Percentiles rank a stretch among this genome's conserved stretches.
Evolutionary conservation across 2,329 filamentous ascomycete species (phyloP).

Genomic region (Teratosphaeria viscida): DNA sequence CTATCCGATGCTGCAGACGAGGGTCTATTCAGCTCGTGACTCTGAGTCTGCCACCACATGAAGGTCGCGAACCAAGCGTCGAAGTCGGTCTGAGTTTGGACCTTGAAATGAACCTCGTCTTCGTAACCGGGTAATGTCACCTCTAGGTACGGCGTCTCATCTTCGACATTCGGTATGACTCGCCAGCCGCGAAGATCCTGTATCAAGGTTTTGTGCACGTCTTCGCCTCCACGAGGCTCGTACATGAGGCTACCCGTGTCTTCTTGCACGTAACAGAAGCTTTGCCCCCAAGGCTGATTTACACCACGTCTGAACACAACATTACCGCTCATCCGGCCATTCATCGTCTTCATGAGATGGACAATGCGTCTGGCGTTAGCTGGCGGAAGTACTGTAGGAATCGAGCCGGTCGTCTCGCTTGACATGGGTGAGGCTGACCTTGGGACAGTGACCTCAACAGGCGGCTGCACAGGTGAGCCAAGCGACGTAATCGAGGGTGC

Average conservation of each 20-base stretch:
- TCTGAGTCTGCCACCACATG: constrained; percentile 62
- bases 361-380: constrained; percentile 60
- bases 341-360: constrained; percentile 64
- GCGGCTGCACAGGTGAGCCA: constrained; percentile 16
- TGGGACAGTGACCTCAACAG: constrained; percentile 10
- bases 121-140: constrained; percentile 44
- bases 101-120: constrained; percentile 54
- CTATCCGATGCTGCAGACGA: constrained; percentile 8
- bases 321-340: constrained; percentile 69
- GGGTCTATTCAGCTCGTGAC: not conserved
- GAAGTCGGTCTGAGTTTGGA: constrained; percentile 54
- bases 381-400: constrained; percentile 24
- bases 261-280: constrained; percentile 70
- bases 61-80: constrained; percentile 73
- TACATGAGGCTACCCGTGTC: constrained; percentile 65
- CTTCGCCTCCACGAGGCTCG: constrained; percentile 56
- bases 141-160: constrained; percentile 41
- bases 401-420: constrained; percentile 18
- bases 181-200: constrained; percentile 64
- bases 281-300: constrained; percentile 54
- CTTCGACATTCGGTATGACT: constrained; percentile 45
- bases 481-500: constrained; percentile 22
- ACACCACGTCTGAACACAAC: constrained; percentile 59
- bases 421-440: constrained; percentile 23
- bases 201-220: constrained; percentile 57